Base-by-base conservation (phyloP, 495 filamentous ascomycete genomes). In the Podospora pseudopauciseta region DNA sequence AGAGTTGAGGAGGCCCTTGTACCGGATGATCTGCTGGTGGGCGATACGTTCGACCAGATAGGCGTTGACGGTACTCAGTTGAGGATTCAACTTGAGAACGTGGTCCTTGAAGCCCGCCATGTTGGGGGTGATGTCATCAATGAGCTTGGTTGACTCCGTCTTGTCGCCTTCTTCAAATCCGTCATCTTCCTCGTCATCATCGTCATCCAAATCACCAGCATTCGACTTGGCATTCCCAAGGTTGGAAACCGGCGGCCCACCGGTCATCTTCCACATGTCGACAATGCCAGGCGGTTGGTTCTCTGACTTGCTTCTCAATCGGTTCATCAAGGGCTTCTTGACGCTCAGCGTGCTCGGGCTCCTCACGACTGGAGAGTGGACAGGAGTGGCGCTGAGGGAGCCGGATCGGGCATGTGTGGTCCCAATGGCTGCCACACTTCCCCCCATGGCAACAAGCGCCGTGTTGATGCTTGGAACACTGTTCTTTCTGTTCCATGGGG, bases 31-130 rank as follows among this genome's bases (percentile, higher is more conserved):
- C 73, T 97, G 92, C 73, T 96, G 92, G 66, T 90, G 81, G 0
- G 90, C 91, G 70, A 97, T 89, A 58, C 94, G 88, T n/a, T 94
- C 90, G 19, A 94, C 85, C 71, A 97, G 80, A 73, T 86, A 91
- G 19, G 80, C 84, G 61, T 86, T 82, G 3, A 34, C 53, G 9
- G 55, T 61, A 26, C 71, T 74, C 64, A 86, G 77, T 3, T 69
- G 56, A 15, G 93, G 91, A 71, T 94, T 94, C 39, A 93, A 77
- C 70, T 87, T 82, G 68, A 86, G 80, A 20, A 96, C 85, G 76
- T 97, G 92, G 13, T 85, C 80, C 68, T 87, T 88, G 78, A 97
- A 97, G 4, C 93, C 93, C 63, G 88, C 86, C 19, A 87, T 77
- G 7, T 87, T 94, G 4, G 94, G 92, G 26, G 89, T 82, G 65